phyloP scores from a whole-genome alignment of 83 land plant genomes.

The Thuja plicata region DNA sequence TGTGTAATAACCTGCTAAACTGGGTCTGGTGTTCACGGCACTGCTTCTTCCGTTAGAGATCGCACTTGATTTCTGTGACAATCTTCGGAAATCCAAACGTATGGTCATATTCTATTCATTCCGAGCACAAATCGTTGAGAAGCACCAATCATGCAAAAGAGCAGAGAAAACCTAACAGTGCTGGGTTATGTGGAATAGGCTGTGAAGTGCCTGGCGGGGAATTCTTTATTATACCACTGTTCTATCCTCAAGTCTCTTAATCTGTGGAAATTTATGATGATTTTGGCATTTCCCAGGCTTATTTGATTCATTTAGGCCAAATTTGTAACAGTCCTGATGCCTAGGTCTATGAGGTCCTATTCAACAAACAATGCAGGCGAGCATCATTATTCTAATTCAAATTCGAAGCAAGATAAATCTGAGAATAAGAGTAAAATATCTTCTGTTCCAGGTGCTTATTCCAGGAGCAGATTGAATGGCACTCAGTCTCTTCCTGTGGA shows the following conservation, averaged over 20 bases:
- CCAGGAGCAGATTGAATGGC: constrained; percentile 13
- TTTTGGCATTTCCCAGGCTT: background rate
- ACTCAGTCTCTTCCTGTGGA: constrained; percentile 13
- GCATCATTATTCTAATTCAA: background rate
- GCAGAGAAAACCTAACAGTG: background rate
- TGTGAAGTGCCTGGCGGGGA: background rate
- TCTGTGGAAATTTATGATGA: background rate
- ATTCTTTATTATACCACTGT: background rate
- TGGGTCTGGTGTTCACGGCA: background rate
- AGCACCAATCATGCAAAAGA: background rate
- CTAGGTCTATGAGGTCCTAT: background rate
- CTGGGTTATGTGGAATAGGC: background rate
- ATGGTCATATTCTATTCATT: background rate
- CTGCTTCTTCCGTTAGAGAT: background rate
- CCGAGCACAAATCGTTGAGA: background rate
- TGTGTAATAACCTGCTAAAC: background rate
- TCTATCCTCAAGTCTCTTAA: background rate
- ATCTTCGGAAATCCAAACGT: background rate
- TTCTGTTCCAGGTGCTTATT: background rate
- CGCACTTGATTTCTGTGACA: background rate
- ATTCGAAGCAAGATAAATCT: background rate
- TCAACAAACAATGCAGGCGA: background rate
- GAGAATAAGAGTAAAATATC: background rate
- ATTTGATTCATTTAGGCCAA: background rate
- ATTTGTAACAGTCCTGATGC: background rate